Conservation (phyloP, 2,329 filamentous ascomycete genomes). For the Botrytis paeoniae region DNA sequence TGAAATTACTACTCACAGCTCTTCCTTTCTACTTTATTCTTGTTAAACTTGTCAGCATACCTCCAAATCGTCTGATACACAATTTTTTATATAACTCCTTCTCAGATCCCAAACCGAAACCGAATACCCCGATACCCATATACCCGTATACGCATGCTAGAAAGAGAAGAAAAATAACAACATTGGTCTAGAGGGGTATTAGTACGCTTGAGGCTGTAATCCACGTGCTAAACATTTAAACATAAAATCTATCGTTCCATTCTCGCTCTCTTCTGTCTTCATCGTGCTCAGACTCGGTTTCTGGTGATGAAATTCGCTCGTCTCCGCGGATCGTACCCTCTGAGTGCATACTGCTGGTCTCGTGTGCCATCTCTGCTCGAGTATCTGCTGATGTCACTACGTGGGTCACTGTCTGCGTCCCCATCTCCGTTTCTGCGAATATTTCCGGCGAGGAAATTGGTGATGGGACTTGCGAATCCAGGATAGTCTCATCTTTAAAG, state of each 20-base stretch:
- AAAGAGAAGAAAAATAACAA: constrained; percentile 5
- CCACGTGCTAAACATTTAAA: constrained; percentile 12
- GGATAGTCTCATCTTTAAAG: constrained; percentile 6
- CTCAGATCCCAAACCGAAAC: constrained; percentile 3
- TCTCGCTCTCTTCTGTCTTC: background rate
- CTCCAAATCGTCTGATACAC: constrained; percentile 15
- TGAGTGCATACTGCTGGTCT: constrained; percentile 7
- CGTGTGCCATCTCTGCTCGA: background rate
- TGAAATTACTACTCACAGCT: background rate
- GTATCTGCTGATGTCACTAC: background rate
- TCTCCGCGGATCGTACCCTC: constrained; percentile 17
- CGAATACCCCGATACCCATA: background rate
- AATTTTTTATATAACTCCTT: constrained; percentile 20
- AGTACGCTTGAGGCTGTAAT: background rate
- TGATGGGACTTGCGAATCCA: background rate
- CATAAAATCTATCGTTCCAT: constrained; percentile 15
- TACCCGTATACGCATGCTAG: background rate
- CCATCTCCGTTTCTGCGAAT: background rate
- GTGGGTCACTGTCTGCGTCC: background rate
- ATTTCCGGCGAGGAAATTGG: background rate
- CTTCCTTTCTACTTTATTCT: background rate
- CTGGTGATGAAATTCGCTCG: background rate
- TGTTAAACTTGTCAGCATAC: background rate
- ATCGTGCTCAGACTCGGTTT: background rate
- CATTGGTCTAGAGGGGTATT: constrained; percentile 22